Evolutionary conservation across 2,329 filamentous ascomycete genomes (phyloP), one percentile per base, ranked within the genome.

Genomic region (Fusarium bactridioides): DNA sequence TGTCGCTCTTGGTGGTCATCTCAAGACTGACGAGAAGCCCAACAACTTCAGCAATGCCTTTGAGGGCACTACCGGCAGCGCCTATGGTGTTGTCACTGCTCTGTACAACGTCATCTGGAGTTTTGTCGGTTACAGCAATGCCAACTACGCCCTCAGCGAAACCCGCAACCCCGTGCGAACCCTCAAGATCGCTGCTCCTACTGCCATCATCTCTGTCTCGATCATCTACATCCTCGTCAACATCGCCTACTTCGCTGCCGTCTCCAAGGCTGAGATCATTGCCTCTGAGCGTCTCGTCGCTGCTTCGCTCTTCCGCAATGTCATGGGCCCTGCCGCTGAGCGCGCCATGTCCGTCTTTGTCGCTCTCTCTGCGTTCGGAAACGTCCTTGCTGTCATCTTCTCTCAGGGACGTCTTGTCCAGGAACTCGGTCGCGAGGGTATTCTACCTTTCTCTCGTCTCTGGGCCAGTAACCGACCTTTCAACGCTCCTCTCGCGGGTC

Each of bases 71-170:
- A 91, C 88, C 2, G 88, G 88, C 12, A 90, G 87, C 73, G 86
- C 89, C 3, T 93, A 93, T 71, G 89, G 89, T 53, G 85, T 92
- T 38, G 90, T 92, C n/a, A 92, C 89, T 3, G 90, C 91, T 1
- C 82, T 93, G 1, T 92, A 92, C 84, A 93, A 92, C 74, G 90
- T 93, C 69, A 90, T 93, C 75, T 93, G 90, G 87, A 90, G 87
- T 67, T 93, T 90, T 75, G 87, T 91, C 72, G 91, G 91, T 29
- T 91, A 91, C 83, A 88, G 85, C 82, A 92, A 92, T 78, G 90
- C 89, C 78, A 92, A 92, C 81, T 91, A 92, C 76, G 89, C 86
- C 50, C 83, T 90, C 37, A 88, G 86, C 76, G 91, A 93, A 82
- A 91, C 89, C 51, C 89, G 86, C 78, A 88, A 92, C 79, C 91